These are phyloP conservation scores for Wallemia ichthyophaga DNA, from an alignment of 1,284 basidiomycete species.

Conservation along the genomic window DNA sequence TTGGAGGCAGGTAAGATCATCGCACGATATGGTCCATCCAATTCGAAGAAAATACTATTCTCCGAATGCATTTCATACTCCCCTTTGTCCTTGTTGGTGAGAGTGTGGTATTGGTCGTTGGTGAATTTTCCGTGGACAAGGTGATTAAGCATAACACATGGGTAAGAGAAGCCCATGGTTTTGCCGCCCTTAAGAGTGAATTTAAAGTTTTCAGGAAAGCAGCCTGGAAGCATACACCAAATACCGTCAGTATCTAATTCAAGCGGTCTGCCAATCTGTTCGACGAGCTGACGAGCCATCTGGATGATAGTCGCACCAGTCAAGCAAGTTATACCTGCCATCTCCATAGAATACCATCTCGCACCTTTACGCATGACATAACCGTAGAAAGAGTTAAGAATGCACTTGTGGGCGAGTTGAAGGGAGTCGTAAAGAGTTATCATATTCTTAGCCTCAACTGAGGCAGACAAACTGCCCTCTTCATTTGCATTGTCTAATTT, in stretches of 20 bases:
- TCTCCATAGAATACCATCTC: conserved; percentile 99
- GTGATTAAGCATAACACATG: conserved; percentile 98
- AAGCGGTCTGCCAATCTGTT: conserved; percentile 84
- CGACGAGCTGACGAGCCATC: conserved; percentile 93
- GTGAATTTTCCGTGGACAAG: conserved; percentile 87
- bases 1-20: conserved; percentile 99
- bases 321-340: conserved; percentile 97
- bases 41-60: conserved; percentile 99
- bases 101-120: conserved; percentile 90
- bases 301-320: conserved; percentile 99
- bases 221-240: conserved; percentile 98
- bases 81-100: conserved; percentile 46
- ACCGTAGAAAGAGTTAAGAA: conserved; percentile 97
- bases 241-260: conserved; percentile 98
- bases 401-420: conserved; percentile 99
- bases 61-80: conserved; percentile 68
- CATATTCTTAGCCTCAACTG: conserved; percentile 97
- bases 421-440: conserved; percentile 98
- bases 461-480: conserved; percentile 43
- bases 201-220: conserved; percentile 93
- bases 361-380: conserved; percentile 99
- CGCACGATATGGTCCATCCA: conserved; percentile 92
- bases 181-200: conserved; percentile 77
- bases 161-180: conserved; percentile 73
- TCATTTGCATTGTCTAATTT: conserved; percentile 49